Evolutionary conservation across 2,329 filamentous ascomycete genomes (phyloP).

Genomic region (Cytospora piceicola): DNA sequence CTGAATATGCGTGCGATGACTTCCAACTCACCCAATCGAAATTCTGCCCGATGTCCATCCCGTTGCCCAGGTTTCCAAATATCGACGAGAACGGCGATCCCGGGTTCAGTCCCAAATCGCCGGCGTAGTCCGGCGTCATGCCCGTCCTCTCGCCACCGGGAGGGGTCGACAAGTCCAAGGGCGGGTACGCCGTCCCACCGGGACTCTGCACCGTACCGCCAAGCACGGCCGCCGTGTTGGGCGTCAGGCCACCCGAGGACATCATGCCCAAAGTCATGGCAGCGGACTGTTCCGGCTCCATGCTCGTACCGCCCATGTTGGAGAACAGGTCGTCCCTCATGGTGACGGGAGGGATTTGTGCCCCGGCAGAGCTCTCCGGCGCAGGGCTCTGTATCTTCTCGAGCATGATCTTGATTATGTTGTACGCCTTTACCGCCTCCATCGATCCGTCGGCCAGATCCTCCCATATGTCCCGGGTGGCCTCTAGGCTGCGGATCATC

Average conservation of each 20-base stretch:
- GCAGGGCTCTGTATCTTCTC: slow-evolving; percentile 68
- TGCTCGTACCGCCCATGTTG: slow-evolving; percentile 31
- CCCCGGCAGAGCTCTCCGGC: slow-evolving; percentile 18
- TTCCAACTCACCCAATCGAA: slow-evolving; percentile 60
- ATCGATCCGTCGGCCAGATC: slow-evolving; percentile 76
- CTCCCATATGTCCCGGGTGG: slow-evolving; percentile 79
- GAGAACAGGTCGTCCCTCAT: slow-evolving; percentile 37
- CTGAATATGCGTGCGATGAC: not conserved
- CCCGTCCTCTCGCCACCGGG: slow-evolving; percentile 39
- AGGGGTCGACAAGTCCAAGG: slow-evolving; percentile 47
- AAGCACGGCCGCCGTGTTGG: slow-evolving; percentile 37
- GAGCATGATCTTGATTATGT: slow-evolving; percentile 82
- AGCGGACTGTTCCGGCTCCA: slow-evolving; percentile 47
- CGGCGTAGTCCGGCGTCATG: slow-evolving; percentile 45
- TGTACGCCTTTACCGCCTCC: slow-evolving; percentile 86
- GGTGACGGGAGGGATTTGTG: slow-evolving; percentile 28
- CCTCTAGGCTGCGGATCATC: slow-evolving; percentile 77
- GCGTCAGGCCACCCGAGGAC: slow-evolving; percentile 42
- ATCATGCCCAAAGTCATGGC: slow-evolving; percentile 49
- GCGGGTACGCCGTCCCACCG: slow-evolving; percentile 47
- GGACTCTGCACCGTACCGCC: slow-evolving; percentile 42
- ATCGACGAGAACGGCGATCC: slow-evolving; percentile 58
- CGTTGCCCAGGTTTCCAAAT: slow-evolving; percentile 51
- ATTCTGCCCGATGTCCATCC: slow-evolving; percentile 53
- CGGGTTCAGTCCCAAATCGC: slow-evolving; percentile 40